Evolutionary conservation across 202 grass and related monocot species (phyloP).

Genomic region (Digitaria exilis): DNA sequence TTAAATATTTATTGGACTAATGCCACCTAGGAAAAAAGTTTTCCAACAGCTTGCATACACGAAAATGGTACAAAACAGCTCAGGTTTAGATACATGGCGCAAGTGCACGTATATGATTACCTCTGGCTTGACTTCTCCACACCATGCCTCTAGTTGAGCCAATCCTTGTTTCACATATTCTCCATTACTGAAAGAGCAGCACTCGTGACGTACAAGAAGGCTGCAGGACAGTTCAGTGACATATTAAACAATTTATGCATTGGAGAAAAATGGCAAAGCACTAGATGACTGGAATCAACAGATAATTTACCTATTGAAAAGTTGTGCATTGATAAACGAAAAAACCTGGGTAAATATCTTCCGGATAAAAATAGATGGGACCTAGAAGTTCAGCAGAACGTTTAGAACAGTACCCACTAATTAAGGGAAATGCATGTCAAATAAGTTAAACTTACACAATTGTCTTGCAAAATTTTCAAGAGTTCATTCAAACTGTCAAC

Average conservation of each 20-base stretch:
- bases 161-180: conserved; percentile 98
- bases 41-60: not conserved
- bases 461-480: conserved; percentile 70
- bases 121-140: conserved; percentile 73
- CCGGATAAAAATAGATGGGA: conserved; percentile 76
- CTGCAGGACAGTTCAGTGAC: conserved; percentile 45
- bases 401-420: conserved; percentile 39
- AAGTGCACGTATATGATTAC: conserved; percentile 46
- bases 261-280: conserved; percentile 35
- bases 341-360: conserved; percentile 92
- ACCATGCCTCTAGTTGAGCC: conserved; percentile 81
- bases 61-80: conserved; percentile 4
- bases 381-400: conserved; percentile 59
- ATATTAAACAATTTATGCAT: conserved; percentile 37
- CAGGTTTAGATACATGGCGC: conserved; percentile 21
- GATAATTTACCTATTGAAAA: conserved; percentile 91
- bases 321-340: conserved; percentile 95
- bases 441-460: conserved; percentile 71
- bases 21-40: not conserved
- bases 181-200: conserved; percentile 98
- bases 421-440: conserved; percentile 6
- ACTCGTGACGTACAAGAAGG: conserved; percentile 90
- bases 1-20: not conserved
- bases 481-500: conserved; percentile 72
- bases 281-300: conserved; percentile 22